phyloP scores from a whole-genome alignment of 2,329 filamentous ascomycete genomes.

The Scleromitrula shiraiana region DNA sequence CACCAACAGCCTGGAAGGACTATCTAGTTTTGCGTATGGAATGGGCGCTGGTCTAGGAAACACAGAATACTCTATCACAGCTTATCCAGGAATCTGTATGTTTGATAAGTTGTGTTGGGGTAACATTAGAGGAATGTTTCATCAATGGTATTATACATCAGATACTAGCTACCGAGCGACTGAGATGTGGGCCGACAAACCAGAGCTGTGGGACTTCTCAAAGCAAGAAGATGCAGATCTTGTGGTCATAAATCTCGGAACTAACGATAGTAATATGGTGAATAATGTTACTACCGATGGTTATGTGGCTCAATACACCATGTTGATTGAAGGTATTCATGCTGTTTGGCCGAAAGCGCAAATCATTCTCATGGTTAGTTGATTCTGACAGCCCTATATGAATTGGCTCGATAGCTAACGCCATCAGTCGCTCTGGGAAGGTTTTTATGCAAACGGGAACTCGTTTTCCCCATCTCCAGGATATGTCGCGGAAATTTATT shows the following conservation, averaged over 20 bases:
- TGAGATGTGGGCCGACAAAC: conserved; percentile 31
- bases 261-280: conserved; percentile 37
- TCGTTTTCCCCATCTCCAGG: conserved; percentile 39
- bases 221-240: conserved; percentile 37
- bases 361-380: conserved; percentile 38
- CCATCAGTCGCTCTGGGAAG: conserved; percentile 43
- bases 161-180: conserved; percentile 36
- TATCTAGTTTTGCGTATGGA: conserved; percentile 48
- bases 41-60: conserved; percentile 49
- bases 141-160: conserved; percentile 50
- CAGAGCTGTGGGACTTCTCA: conserved; percentile 39
- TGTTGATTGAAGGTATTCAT: conserved; percentile 40
- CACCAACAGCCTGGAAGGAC: conserved; percentile 49
- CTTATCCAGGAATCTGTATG: conserved; percentile 51
- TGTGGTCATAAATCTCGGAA: conserved; percentile 40
- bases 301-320: conserved; percentile 36
- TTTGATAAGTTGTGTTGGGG: conserved; percentile 49
- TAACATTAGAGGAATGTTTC: conserved; percentile 39
- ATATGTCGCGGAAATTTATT: conserved; percentile 42
- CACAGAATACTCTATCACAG: conserved; percentile 50
- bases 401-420: conserved; percentile 8
- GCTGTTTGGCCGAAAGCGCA: conserved; percentile 39
- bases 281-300: conserved; percentile 34
- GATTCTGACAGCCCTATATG: conserved; percentile 28
- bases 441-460: conserved; percentile 44